Percentiles rank a stretch among this genome's conserved stretches.
These are phyloP conservation scores for Huiozyma naganishii DNA, from an alignment of 805 yeast species.

Conservation along the genomic window DNA sequence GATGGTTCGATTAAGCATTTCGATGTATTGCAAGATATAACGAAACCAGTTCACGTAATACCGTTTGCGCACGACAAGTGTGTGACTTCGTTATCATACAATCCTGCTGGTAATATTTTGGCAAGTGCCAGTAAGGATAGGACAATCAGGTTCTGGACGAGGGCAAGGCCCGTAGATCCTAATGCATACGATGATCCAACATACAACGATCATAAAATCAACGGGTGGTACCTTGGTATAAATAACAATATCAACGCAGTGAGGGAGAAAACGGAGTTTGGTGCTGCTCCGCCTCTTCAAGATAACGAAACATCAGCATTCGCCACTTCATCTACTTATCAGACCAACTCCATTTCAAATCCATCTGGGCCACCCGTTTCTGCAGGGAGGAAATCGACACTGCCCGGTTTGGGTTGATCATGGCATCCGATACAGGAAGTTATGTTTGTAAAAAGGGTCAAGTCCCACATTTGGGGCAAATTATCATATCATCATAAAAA, in stretches of 20 bases:
- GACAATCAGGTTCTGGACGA: slow-evolving; percentile 86
- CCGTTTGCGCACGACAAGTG: slow-evolving; percentile 95
- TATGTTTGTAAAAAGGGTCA: no score
- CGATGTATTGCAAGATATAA: slow-evolving; percentile 31
- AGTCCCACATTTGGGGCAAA: no score
- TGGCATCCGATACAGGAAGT: no score
- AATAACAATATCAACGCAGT: slow-evolving; percentile 28
- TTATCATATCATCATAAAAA: no score
- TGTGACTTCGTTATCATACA: slow-evolving; percentile 80
- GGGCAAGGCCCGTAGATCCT: slow-evolving; percentile 86
- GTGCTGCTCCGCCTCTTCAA: slow-evolving; percentile 23
- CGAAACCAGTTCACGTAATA: slow-evolving; percentile 43
- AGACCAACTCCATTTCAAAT: no score
- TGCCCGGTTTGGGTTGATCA: slow-evolving; percentile 5
- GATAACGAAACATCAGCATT: no score
- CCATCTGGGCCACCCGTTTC: slow-evolving; percentile 8
- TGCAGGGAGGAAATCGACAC: neutral
- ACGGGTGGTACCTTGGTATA: slow-evolving; percentile 45
- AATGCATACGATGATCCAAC: slow-evolving; percentile 72
- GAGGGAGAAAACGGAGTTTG: slow-evolving; percentile 26
- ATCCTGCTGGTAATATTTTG: slow-evolving; percentile 85
- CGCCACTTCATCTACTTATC: no score
- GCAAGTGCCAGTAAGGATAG: slow-evolving; percentile 92
- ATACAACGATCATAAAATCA: slow-evolving; percentile 54
- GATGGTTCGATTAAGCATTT: slow-evolving; percentile 83